Conservation (phyloP, 2,329 filamentous ascomycete genomes). For the Xylaria multiplex region DNA sequence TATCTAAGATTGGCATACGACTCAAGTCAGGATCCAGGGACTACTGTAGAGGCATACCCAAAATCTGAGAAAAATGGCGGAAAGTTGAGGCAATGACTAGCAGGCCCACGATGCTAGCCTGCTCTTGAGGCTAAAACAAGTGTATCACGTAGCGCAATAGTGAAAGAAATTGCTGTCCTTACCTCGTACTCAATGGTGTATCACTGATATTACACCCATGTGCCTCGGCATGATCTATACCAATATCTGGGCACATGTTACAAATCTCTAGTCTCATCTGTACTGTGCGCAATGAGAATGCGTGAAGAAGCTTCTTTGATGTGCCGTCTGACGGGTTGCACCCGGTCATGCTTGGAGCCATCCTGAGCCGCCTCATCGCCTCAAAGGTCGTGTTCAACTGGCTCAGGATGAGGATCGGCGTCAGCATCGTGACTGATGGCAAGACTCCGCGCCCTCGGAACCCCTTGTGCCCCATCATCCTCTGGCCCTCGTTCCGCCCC, state of each 20-base stretch:
- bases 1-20: conserved; percentile 29
- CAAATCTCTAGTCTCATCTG: background rate
- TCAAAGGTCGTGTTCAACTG: background rate
- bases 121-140: conserved; percentile 19
- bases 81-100: conserved; percentile 16
- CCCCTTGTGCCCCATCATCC: conserved; percentile 3
- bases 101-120: conserved; percentile 27
- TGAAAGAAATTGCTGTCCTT: conserved; percentile 6
- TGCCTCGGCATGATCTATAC: background rate
- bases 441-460: conserved; percentile 31
- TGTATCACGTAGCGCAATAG: conserved; percentile 14
- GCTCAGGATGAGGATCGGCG: background rate
- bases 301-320: conserved; percentile 16
- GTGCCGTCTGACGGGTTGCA: conserved; percentile 5
- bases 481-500: conserved; percentile 4
- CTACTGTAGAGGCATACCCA: conserved; percentile 15
- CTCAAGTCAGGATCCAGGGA: conserved; percentile 24
- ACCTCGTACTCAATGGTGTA: background rate
- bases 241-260: background rate
- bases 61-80: background rate
- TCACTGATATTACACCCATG: background rate
- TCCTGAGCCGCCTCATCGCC: conserved; percentile 31
- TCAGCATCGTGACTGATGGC: conserved; percentile 15
- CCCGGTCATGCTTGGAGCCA: conserved; percentile 8
- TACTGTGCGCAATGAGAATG: background rate